Percentiles rank a stretch among this genome's conserved stretches.
These are phyloP conservation scores for Solanum hybrid DNA, from an alignment of 305 asterid genomes.

Conservation along the genomic window DNA sequence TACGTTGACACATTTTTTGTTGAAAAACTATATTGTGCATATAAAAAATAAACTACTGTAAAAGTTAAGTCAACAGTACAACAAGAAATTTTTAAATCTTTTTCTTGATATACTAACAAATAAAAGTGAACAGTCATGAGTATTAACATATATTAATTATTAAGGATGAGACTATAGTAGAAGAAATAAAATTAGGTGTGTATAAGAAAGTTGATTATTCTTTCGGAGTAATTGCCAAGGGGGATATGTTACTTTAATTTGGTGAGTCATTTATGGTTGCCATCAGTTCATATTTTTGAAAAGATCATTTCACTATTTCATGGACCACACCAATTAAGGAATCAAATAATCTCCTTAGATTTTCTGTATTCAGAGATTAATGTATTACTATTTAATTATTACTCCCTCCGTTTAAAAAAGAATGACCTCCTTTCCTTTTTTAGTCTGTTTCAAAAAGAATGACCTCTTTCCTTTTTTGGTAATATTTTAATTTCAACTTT, in stretches of 20 bases:
- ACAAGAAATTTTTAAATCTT: neutral
- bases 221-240: neutral
- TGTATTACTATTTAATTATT: neutral
- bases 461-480: too few species aligned
- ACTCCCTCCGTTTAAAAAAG: too few species aligned
- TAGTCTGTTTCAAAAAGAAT: too few species aligned
- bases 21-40: neutral
- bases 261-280: neutral
- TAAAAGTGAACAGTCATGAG: neutral
- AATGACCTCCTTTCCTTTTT: too few species aligned
- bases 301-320: neutral
- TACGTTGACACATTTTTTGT: too few species aligned
- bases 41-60: neutral
- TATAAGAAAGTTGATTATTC: neutral
- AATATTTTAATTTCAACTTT: too few species aligned
- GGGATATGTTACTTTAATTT: neutral
- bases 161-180: neutral
- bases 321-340: neutral
- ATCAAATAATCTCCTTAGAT: neutral
- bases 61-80: neutral
- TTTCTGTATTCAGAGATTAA: neutral
- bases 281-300: neutral
- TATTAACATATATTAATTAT: neutral
- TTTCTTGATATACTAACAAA: neutral
- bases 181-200: neutral